Evolutionary conservation across 2,329 filamentous ascomycete species (phyloP).

Genomic region (Neonectria magnoliae): DNA sequence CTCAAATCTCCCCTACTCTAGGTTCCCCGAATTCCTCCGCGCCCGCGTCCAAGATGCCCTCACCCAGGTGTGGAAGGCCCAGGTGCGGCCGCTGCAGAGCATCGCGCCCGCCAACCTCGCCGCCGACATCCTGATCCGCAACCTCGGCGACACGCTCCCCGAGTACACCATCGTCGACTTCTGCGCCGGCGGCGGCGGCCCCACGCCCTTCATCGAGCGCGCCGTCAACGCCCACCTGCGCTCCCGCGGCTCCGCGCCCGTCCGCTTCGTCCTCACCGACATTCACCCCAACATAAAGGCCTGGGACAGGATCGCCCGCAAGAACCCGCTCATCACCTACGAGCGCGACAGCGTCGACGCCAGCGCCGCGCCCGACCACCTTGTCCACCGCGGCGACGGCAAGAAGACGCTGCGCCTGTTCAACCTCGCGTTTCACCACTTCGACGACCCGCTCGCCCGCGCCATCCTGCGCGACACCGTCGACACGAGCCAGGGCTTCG

Average conservation of each 20-base stretch:
- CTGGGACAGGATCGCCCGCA: conserved; percentile 64
- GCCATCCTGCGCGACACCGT: conserved; percentile 72
- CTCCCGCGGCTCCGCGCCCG: conserved; percentile 43
- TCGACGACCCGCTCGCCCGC: conserved; percentile 69
- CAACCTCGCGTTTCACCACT: conserved; percentile 82
- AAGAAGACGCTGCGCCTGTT: conserved; percentile 74
- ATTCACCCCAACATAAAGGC: conserved; percentile 70
- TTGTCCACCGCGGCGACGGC: conserved; percentile 52
- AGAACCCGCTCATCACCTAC: conserved; percentile 67
- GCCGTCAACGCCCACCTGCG: conserved; percentile 62
- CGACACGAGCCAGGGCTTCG: conserved; percentile 72
- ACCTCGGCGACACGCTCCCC: conserved; percentile 58
- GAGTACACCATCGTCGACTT: conserved; percentile 77
- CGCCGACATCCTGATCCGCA: conserved; percentile 63
- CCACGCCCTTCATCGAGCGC: conserved; percentile 71
- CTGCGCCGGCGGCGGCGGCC: conserved; percentile 78
- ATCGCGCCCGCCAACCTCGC: conserved; percentile 69
- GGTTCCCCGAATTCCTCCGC: conserved; percentile 74
- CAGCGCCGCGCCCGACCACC: conserved; percentile 62
- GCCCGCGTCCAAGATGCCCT: conserved; percentile 72
- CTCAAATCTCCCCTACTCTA: conserved; percentile 48
- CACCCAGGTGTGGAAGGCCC: conserved; percentile 69
- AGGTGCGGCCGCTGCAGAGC: conserved; percentile 64
- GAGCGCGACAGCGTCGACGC: conserved; percentile 73
- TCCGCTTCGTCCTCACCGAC: conserved; percentile 72